Evolutionary conservation across 192 early-diverging fungal genomes (phyloP), one percentile per base, ranked within the genome.

Genomic region (Funneliformis geosporum): DNA sequence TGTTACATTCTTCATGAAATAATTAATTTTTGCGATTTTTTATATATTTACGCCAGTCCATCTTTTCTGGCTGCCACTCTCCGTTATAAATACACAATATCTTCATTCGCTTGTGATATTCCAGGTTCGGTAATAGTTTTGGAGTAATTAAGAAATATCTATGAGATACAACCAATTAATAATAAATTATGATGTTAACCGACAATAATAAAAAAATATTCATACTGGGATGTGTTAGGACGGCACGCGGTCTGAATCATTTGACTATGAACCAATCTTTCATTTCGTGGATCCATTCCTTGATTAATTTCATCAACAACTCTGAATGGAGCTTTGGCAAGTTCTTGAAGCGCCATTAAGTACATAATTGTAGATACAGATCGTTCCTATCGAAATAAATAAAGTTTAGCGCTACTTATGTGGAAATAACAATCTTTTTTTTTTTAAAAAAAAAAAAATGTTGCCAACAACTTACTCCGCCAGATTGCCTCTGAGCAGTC

Each of bases 221-320:
- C 85, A 73, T 87, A 95, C 89, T 96, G 95, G 10, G 93, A 88
- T 2, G 90, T 92, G 28, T 88, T 89, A 0, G 75, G 78, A 62
- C 84, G 80, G 80, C 94, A 97, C 0, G 96, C 96, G 11, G 89
- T 92, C 25, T 93, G 81, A 42, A 99, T 96, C 60, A 99, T 90
- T 78, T 95, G 94, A 21, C 88, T 80, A 86, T 99, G 98, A n/a
- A 98, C 92, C 85, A 97, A 85, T 27, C 98, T 89, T 82, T 99
- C 98, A 83, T 98, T 99, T 44, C 93, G 88, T 42, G 95, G 94
- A 84, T 99, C 98, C 98, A 99, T 98, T 67, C 98, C 98, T 82
- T 99, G 98, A 82, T 99, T 99, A 77, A 99, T 99, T 85, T 99
- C 98, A 87, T 99, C 98, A 14, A 99, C 98, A 0, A 98, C 95